Base-by-base conservation (phyloP, 2,329 filamentous ascomycete genomes). In the Colletotrichum spinosum region DNA sequence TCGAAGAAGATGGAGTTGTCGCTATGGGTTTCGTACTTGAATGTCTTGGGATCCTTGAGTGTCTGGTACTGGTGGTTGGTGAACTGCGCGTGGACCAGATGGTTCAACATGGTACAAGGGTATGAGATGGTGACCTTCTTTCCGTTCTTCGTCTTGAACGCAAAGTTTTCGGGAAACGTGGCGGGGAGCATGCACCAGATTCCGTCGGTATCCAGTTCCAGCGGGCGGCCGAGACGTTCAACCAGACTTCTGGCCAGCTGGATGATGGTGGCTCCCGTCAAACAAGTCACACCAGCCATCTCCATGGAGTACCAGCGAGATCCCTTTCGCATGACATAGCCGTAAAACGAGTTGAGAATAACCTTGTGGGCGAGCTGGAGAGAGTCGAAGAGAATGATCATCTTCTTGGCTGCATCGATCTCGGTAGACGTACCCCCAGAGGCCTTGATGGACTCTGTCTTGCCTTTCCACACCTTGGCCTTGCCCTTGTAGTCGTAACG, bases 1-100 rank as follows among this genome's bases (percentile, higher is more conserved):
- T 99, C 96, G 80, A 99, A 99, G 82, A 99, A 99, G 77, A 99
- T 99, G 39, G 94, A 96, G 78, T 99, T 99, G 75, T 99, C 96
- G 81, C 95, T 98, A 77, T 97, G 93, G 0, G 95, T 99, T 75
- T 97, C 93, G 73, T 99, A 99, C 75, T 90, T 92, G 84, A 96
- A 94, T 0, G 88, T 92, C 65, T 87, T 84, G 3, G 88, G 86
- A 71, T 99, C 94, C 1, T 88, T 85, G 2, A 99, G 84, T 0
- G 92, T 95, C 81, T 99, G 94, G 76, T 99, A 99, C 73, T 99
- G 96, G 72, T 98, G 90, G 72, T 99, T 99, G 34, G 96, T 99
- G 77, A 97, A 99, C 70, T 90, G 91, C 62, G 86, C 94, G 74
- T 99, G 96, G 8, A 99, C 96, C 4, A 97, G 85, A 76, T 99